A percentile compares a stretch with the other conserved stretches of the same genome.
Conservation (phyloP, 768 basidiomycete species). For the Fomitopsis pulvina region DNA sequence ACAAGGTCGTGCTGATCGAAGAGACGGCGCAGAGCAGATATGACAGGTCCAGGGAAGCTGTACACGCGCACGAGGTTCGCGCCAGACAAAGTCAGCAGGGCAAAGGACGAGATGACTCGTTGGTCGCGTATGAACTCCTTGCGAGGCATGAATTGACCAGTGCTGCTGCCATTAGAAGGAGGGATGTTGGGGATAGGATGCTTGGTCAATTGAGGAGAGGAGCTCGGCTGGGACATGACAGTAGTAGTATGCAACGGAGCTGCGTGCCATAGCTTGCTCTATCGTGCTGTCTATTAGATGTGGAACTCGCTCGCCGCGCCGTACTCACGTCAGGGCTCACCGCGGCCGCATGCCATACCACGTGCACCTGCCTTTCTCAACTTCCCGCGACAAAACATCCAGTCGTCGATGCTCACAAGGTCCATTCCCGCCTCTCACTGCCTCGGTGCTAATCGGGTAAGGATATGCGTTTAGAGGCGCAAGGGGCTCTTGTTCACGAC, state of each 20-base stretch:
- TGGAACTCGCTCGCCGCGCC: slow-evolving; percentile 1
- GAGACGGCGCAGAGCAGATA: slow-evolving; percentile 47
- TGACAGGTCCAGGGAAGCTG: slow-evolving; percentile 51
- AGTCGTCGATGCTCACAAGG: too few relatives aligned
- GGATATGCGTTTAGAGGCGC: too few relatives aligned
- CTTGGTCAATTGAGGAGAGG: slow-evolving; percentile 13
- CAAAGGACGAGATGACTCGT: slow-evolving; percentile 51
- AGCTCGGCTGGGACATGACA: slow-evolving; percentile 18
- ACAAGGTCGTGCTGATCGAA: slow-evolving; percentile 40
- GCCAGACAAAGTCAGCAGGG: slow-evolving; percentile 63
- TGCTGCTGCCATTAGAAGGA: slow-evolving; percentile 24
- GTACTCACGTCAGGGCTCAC: background rate
- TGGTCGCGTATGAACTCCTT: slow-evolving; percentile 67
- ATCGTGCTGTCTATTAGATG: background rate
- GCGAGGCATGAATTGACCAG: slow-evolving; percentile 55
- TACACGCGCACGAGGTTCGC: slow-evolving; percentile 62
- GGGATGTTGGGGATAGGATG: slow-evolving; percentile 10
- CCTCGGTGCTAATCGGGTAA: too few relatives aligned
- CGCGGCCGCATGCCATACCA: background rate
- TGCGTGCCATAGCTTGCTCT: slow-evolving; percentile 5
- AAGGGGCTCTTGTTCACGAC: too few relatives aligned
- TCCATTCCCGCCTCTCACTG: too few relatives aligned
- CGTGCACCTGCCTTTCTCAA: background rate
- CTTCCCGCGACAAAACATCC: too few relatives aligned
- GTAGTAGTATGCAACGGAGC: slow-evolving; percentile 4